phyloP scores from a whole-genome alignment of 768 basidiomycete genomes.

The Mycena olivaceomarginata region DNA sequence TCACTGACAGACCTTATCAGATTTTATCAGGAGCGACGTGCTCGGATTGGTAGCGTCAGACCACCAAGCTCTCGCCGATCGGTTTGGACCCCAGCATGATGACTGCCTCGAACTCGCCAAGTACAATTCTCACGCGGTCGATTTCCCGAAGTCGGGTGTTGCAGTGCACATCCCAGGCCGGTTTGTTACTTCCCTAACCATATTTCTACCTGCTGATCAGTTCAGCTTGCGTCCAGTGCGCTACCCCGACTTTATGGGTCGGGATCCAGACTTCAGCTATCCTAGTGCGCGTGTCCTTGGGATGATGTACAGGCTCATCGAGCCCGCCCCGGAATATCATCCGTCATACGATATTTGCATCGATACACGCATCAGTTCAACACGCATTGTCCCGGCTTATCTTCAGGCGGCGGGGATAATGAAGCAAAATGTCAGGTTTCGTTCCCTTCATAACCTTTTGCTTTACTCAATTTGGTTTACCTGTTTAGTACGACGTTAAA shows the following conservation, averaged over 20 bases:
- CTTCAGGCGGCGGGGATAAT: constrained; percentile 32
- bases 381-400: constrained; percentile 15
- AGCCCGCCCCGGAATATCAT: constrained; percentile 41
- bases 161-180: constrained; percentile 24
- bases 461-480: neutral
- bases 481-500: constrained; percentile 38
- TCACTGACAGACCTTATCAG: neutral
- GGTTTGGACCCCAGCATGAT: constrained; percentile 16
- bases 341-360: constrained; percentile 20
- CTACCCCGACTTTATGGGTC: constrained; percentile 44
- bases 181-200: neutral
- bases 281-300: constrained; percentile 36
- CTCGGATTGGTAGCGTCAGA: constrained; percentile 34
- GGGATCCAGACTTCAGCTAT: constrained; percentile 22
- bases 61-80: constrained; percentile 32
- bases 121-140: constrained; percentile 40
- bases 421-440: constrained; percentile 33
- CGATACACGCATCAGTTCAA: constrained; percentile 34
- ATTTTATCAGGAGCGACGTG: constrained; percentile 41
- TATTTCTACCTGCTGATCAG: neutral
- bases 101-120: constrained; percentile 39
- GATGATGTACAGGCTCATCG: constrained; percentile 42
- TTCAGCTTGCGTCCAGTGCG: constrained; percentile 23
- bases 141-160: constrained; percentile 42
- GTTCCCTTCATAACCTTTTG: neutral